phyloP scores from a whole-genome alignment of 768 basidiomycete species.

The Lactarius sanguifluus region DNA sequence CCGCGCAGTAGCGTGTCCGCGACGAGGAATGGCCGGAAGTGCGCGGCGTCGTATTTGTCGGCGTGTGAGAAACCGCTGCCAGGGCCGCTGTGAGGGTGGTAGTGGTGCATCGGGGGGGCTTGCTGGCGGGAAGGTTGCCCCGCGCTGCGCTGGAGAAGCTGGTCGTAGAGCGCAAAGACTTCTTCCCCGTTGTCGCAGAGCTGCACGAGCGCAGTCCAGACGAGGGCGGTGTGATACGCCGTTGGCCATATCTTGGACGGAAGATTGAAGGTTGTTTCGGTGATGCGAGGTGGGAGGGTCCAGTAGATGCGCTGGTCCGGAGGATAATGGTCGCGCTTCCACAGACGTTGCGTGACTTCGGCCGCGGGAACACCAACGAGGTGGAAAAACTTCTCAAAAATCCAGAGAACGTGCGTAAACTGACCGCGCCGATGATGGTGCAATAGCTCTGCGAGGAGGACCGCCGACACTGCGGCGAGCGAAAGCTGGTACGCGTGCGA shows the following conservation, averaged over 20 bases:
- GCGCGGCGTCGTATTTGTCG: constrained; percentile 36
- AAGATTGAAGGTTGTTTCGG: constrained; percentile 23
- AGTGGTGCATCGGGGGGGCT: neutral
- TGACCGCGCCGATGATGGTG: constrained; percentile 27
- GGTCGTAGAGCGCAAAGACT: constrained; percentile 44
- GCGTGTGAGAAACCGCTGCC: neutral
- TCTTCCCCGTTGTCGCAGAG: constrained; percentile 29
- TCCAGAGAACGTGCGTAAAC: constrained; percentile 28
- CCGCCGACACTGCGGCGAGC: neutral
- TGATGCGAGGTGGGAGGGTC: constrained; percentile 37
- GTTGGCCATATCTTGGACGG: constrained; percentile 38
- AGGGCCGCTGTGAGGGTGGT: too few species aligned
- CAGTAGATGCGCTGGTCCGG: neutral
- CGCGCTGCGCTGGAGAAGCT: constrained; percentile 36
- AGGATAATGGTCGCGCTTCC: constrained; percentile 14
- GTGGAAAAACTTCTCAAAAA: constrained; percentile 54
- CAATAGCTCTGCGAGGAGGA: constrained; percentile 34
- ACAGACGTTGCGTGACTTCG: constrained; percentile 8
- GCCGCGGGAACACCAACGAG: constrained; percentile 50
- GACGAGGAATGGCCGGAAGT: constrained; percentile 57
- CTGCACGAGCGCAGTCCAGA: constrained; percentile 37
- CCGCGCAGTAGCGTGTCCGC: constrained; percentile 39
- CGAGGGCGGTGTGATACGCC: constrained; percentile 37
- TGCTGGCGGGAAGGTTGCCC: neutral
- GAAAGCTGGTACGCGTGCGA: constrained; percentile 19